Evolutionary conservation across 1,139 yeast species (phyloP), one percentile per base, ranked within the genome.

Genomic region (Suhomyces atakaporum): DNA sequence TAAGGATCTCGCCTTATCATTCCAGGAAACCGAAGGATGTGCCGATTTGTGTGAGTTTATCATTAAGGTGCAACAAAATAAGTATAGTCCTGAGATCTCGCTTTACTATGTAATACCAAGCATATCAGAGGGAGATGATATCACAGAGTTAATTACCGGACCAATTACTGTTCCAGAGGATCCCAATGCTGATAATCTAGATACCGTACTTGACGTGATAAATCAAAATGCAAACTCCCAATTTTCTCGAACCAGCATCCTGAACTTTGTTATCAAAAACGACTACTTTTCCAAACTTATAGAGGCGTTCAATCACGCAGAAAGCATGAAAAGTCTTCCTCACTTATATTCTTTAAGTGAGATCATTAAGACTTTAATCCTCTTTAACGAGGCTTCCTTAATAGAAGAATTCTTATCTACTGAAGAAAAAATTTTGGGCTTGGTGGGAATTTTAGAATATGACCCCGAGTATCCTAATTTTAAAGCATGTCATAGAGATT

Each of bases 11-110:
- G 97, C 97, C 4, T 68, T 92, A 27, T 85, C 95, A 35, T 92
- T 92, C 60, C 97, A 92, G 58, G 97, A 89, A 54, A 80, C 87
- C 26, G 86, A 84, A 35, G 97, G 97, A 0, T 92, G 98, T 58
- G 77, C 86, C 11, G 78, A 81, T 11, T 58, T 90, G 32, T 88
- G 96, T 57, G 92, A 87, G 35, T 89, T 87, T 53, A 74, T 89
- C 27, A 77, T 86, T 14, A 73, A 72, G 39, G 81, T 81, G 2
- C 95, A 85, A 53, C 80, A 77, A 44, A 63, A 62, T 29, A 66
- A 69, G 33, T 48, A 76, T 14, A 85, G 86, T 45, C 85, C 83
- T 3, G 73, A 75, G 31, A 86, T 88, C 7, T 82, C 92, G 3
- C 65, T 88, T 13, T 81, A 84, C 35, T 84, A 88, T 27, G 87